Conservation (phyloP, 495 filamentous ascomycete species). For the Melanomma pulvis-pyrius region DNA sequence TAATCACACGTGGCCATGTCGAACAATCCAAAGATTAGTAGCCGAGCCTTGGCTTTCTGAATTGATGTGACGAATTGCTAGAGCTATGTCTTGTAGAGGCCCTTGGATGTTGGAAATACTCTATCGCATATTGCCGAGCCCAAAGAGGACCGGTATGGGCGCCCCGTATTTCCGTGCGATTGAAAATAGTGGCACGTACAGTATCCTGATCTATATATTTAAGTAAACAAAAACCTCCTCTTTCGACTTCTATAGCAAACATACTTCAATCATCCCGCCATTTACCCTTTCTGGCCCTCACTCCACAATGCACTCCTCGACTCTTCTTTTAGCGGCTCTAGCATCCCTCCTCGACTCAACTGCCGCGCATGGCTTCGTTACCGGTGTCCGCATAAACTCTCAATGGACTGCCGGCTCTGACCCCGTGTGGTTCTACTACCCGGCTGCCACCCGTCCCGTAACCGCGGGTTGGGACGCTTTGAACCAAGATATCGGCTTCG, state of each 20-base stretch:
- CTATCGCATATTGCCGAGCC: too few relatives aligned
- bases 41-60: background rate
- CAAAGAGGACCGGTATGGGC: too few relatives aligned
- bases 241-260: too few relatives aligned
- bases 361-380: constrained; percentile 20
- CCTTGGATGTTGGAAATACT: too few relatives aligned
- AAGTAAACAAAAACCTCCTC: too few relatives aligned
- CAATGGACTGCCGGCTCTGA: constrained; percentile 13
- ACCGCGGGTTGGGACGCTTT: constrained; percentile 16
- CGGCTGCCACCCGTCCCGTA: constrained; percentile 1
- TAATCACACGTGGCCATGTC: background rate
- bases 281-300: background rate
- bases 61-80: background rate
- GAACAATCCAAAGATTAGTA: background rate
- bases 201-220: too few relatives aligned
- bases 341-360: background rate
- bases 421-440: constrained; percentile 18
- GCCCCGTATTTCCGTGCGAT: too few relatives aligned
- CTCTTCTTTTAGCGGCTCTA: background rate
- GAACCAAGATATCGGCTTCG: constrained; percentile 23
- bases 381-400: constrained; percentile 6
- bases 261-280: too few relatives aligned
- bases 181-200: too few relatives aligned
- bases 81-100: background rate
- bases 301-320: constrained; percentile 4